These are phyloP conservation scores for Aspergillus sp. DNA, from an alignment of 2,329 filamentous ascomycete species.

Conservation along the genomic window DNA sequence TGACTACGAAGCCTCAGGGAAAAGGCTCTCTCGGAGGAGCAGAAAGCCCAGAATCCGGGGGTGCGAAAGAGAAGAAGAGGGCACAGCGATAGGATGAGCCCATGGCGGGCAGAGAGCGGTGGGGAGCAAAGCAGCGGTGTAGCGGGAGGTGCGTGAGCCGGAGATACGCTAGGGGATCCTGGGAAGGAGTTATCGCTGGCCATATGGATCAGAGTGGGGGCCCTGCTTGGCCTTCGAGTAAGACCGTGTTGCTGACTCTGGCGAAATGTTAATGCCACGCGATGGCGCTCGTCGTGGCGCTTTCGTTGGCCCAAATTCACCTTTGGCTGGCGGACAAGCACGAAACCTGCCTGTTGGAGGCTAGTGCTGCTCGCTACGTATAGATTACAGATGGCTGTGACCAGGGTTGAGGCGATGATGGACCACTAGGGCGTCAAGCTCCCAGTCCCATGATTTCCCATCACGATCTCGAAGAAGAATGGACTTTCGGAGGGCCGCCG, in stretches of 20 bases:
- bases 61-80: conserved; percentile 28
- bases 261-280: conserved; percentile 12
- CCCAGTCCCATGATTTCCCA: conserved; percentile 19
- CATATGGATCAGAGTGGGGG: conserved; percentile 11
- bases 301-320: conserved; percentile 8
- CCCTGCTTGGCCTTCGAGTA: conserved; percentile 15
- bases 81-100: conserved; percentile 32
- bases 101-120: conserved; percentile 37
- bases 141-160: conserved; percentile 26
- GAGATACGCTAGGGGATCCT: conserved; percentile 40
- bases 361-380: neutral
- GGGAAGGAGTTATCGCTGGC: conserved; percentile 30
- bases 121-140: conserved; percentile 48
- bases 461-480: conserved; percentile 10
- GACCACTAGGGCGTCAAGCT: conserved; percentile 5
- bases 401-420: neutral
- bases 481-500: neutral
- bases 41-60: conserved; percentile 32
- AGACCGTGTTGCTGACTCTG: neutral
- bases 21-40: conserved; percentile 30
- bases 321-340: neutral
- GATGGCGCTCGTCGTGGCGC: neutral
- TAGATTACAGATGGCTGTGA: neutral
- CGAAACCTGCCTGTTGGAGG: conserved; percentile 1
- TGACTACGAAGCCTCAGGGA: conserved; percentile 24